These are phyloP conservation scores for Benincasa hispida DNA, from an alignment of 306 rosid genomes.

Conservation along the genomic window DNA sequence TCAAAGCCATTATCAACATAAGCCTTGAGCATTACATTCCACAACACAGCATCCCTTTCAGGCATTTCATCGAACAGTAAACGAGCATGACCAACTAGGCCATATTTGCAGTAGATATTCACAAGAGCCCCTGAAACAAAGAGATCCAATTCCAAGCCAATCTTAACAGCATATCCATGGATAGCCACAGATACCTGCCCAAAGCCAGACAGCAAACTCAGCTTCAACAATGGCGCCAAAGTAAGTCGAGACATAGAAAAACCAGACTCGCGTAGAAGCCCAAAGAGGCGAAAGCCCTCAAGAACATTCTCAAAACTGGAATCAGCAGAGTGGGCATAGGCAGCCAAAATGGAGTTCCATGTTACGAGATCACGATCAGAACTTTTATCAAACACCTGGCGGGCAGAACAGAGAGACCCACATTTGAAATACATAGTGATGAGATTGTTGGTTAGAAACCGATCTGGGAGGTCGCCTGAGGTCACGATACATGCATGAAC, in stretches of 20 bases:
- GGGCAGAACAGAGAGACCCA: constrained; percentile 46
- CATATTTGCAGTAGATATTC: constrained; percentile 47
- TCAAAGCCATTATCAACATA: constrained; percentile 37
- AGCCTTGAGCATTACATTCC: constrained; percentile 74
- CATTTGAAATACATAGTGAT: constrained; percentile 57
- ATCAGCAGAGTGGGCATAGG: constrained; percentile 32
- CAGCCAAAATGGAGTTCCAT: constrained; percentile 71
- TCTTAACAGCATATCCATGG: constrained; percentile 56
- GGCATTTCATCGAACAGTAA: constrained; percentile 53
- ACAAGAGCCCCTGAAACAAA: constrained; percentile 66
- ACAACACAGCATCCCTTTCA: constrained; percentile 53
- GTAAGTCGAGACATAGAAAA: constrained; percentile 43
- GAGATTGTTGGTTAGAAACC: constrained; percentile 57
- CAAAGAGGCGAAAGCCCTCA: constrained; percentile 43
- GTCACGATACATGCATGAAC: constrained; percentile 45
- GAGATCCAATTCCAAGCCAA: constrained; percentile 51
- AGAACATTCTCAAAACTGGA: constrained; percentile 11
- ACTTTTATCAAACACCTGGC: constrained; percentile 47
- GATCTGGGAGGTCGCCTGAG: constrained; percentile 29
- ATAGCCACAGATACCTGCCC: constrained; percentile 41
- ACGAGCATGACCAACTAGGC: constrained; percentile 44
- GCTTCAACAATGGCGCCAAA: constrained; percentile 56
- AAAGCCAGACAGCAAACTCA: constrained; percentile 31
- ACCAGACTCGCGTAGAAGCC: constrained; percentile 33
- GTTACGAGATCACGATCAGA: constrained; percentile 55